A percentile compares a stretch with the other conserved stretches of the same genome.
Evolutionary conservation across 176 grass and related monocot genomes (phyloP).

Genomic region (Triticum monococcum): DNA sequence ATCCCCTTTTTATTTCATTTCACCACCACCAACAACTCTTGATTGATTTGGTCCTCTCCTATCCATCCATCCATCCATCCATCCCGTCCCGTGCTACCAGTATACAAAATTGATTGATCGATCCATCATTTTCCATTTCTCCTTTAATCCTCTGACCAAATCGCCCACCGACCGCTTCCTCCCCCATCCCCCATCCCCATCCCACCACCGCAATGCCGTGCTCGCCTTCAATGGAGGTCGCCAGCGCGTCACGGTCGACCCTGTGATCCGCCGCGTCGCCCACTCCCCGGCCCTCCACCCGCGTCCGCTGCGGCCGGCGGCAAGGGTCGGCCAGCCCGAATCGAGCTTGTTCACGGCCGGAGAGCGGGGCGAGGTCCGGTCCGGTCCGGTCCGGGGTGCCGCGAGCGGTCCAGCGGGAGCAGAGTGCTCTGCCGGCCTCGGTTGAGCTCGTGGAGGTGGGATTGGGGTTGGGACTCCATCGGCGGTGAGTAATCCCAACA

Average conservation of each 20-base stretch:
- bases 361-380: too few relatives aligned
- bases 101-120: too few relatives aligned
- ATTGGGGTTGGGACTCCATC: not conserved
- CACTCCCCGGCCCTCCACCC: too few relatives aligned
- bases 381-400: too few relatives aligned
- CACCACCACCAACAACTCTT: not conserved
- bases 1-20: not conserved
- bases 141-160: not conserved
- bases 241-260: fast-evolving
- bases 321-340: not conserved
- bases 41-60: not conserved
- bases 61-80: too few relatives aligned
- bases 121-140: not conserved
- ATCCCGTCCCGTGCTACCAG: too few relatives aligned
- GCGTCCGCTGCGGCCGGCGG: not conserved
- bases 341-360: too few relatives aligned
- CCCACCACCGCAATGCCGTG: not conserved
- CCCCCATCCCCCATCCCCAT: too few relatives aligned
- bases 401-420: not conserved
- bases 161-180: not conserved
- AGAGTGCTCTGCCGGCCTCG: not conserved
- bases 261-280: not conserved
- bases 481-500: not conserved
- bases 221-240: not conserved
- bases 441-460: not conserved